Evolutionary conservation across 2,329 filamentous ascomycete genomes (phyloP), one percentile per base, ranked within the genome.

Genomic region (Colletotrichum musicola): DNA sequence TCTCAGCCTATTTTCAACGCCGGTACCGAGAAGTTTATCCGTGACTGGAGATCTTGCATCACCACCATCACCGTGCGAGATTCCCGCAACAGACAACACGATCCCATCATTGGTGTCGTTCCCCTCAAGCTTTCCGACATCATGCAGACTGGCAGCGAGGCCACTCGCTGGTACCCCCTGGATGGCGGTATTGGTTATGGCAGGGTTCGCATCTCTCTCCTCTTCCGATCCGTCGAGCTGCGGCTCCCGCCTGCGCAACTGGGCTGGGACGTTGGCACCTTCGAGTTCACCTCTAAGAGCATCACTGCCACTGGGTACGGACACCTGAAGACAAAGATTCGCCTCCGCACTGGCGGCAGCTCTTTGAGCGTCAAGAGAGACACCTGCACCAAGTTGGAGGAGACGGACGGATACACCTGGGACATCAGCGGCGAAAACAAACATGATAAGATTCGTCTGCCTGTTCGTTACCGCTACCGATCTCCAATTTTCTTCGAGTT

Each of bases 1-100:
- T 97, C 93, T 60, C 95, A 97, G 78, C 96, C 96, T 1, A 98
- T 98, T 72, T 98, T 97, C 86, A 98, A 98, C 74, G 95, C 96
- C 3, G 95, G 95, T 68, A 98, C 95, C 0, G 96, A 99, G 77
- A 89, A 92, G 13, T 98, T 98, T 74, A 84, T 98, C 35, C 91
- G 95, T 22, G 95, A 99, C 76, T 99, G 96, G 96, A 88, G 94
- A 71, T 96, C 93, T 18, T 87, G 89, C 53, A 92, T 98, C 65
- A 87, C 97, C 62, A 98, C 95, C 0, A 86, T 98, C 57, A 93
- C 93, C 1, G 94, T 98, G 16, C 92, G 96, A 27, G 95, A 98
- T 77, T 90, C 92, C 12, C 90, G 95, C 40, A 93, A 98, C 79
- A 88, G 95, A 62, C 91, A 99, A 80, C 95, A 98, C 74, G 96